A percentile compares a stretch with the other conserved stretches of the same genome.
These are phyloP conservation scores for Yamadazyma epiphylla DNA, from an alignment of 1,139 yeast species.

Conservation along the genomic window DNA sequence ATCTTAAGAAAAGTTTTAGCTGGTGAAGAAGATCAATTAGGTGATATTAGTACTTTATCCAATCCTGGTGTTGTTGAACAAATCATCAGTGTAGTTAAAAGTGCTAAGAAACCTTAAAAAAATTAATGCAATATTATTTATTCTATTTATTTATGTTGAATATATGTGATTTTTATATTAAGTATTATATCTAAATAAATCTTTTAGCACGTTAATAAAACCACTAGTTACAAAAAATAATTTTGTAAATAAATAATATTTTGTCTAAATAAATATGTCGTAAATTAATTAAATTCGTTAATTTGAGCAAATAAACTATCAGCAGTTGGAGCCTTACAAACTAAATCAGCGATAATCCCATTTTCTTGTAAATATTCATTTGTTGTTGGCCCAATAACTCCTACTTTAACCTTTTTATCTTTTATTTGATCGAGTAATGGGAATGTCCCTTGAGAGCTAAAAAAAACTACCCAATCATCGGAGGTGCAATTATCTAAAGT, in stretches of 20 bases:
- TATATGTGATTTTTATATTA: too few relatives aligned
- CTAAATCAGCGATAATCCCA: slow-evolving; percentile 57
- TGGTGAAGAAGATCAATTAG: slow-evolving; percentile 88
- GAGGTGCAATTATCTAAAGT: slow-evolving; percentile 2
- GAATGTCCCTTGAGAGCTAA: slow-evolving; percentile 90
- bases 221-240: too few relatives aligned
- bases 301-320: slow-evolving; percentile 44
- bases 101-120: slow-evolving; percentile 18
- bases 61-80: slow-evolving; percentile 84
- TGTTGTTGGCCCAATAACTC: slow-evolving; percentile 94
- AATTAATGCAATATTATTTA: too few relatives aligned
- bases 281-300: slow-evolving; percentile 8
- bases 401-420: slow-evolving; percentile 38
- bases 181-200: too few relatives aligned
- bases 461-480: slow-evolving; percentile 70
- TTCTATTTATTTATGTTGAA: too few relatives aligned
- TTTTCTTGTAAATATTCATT: slow-evolving; percentile 53
- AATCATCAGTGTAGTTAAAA: slow-evolving; percentile 59
- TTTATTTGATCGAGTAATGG: slow-evolving; percentile 19
- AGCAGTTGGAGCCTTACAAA: slow-evolving; percentile 75
- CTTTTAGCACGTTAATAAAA: too few relatives aligned
- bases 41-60: slow-evolving; percentile 87
- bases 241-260: too few relatives aligned
- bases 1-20: slow-evolving; percentile 88
- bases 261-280: background rate